These are phyloP conservation scores for Chlorociboria aeruginascens DNA, from an alignment of 495 filamentous ascomycete species.

Conservation along the genomic window DNA sequence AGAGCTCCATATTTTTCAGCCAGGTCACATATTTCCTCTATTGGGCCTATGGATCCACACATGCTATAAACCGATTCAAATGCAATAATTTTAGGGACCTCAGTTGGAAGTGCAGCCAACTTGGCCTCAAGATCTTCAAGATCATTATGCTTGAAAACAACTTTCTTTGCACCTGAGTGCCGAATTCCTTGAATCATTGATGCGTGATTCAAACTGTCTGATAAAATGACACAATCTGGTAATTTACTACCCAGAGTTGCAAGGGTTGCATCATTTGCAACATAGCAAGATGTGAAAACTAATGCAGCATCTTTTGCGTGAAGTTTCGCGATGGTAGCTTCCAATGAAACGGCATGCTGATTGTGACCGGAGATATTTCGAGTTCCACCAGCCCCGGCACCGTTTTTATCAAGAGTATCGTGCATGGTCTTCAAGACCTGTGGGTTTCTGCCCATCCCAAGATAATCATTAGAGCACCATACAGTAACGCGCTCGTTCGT, in stretches of 20 bases:
- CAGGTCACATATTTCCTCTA: constrained; percentile 88
- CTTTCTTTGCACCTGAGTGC: constrained; percentile 88
- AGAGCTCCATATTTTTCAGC: constrained; percentile 96
- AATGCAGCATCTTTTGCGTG: constrained; percentile 84
- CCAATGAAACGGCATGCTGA: constrained; percentile 77
- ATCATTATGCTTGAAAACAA: constrained; percentile 99
- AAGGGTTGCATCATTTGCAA: constrained; percentile 95
- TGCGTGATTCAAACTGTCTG: constrained; percentile 91
- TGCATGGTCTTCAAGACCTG: constrained; percentile 88
- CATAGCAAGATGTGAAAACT: constrained; percentile 94
- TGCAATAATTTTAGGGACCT: constrained; percentile 92
- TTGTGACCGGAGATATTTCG: constrained; percentile 98
- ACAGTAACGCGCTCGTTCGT: constrained; percentile 87
- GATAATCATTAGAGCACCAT: constrained; percentile 98
- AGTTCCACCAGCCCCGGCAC: constrained; percentile 89
- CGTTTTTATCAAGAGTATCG: constrained; percentile 85
- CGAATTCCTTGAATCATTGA: constrained; percentile 99
- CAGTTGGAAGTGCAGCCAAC: constrained; percentile 69
- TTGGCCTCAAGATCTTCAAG: constrained; percentile 80
- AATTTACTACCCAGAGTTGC: constrained; percentile 93
- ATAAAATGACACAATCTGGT: constrained; percentile 90
- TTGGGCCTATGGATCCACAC: constrained; percentile 94
- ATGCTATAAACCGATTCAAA: constrained; percentile 99
- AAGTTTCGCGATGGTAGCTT: constrained; percentile 74
- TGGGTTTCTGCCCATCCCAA: constrained; percentile 91